Evolutionary conservation across 345 rosid species (phyloP), one percentile per base, ranked within the genome.

Genomic region (Populus davidiana): DNA sequence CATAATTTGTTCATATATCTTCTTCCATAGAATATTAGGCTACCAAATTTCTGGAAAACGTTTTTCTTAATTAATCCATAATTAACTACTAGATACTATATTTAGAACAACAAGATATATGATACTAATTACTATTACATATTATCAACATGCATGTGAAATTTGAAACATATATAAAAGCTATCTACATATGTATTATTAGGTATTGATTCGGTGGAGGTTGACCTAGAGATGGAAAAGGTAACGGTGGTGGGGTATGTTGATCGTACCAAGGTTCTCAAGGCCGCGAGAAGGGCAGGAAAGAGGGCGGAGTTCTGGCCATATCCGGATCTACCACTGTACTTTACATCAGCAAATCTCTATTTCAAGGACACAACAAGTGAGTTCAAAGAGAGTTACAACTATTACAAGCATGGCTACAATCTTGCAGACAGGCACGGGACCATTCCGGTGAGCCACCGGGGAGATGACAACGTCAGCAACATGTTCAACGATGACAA

Each of bases 241-340:
- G 97, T 93, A 31, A 93, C 89, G 2, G 98, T 87, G 61, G 85
- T 93, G 17, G 98, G 98, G 18, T 93, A 94, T 61, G 92, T 93
- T 5, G 99, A 93, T 20, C 89, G 94, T 54, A 93, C 93, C 88
- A 94, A 93, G 86, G 93, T 94, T 50, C 83, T 94, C 16, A 91
- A 89, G 84, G 85, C 88, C 21, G 97, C 93, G 80, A 89, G 98
- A 71, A 90, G 98, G 79, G 87, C 89, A 0, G 97, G 98, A n/a
- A 93, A 93, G 84, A 88, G 95, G 82, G 98, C 95, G 1, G 98
- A 94, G 80, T 94, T 94, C 81, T 94, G 95, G 95, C 98, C 97
- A 0, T 93, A 90, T 81, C 97, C 98, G 2, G 72, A 94, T n/a
- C 85, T 86, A 16, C 97, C 98, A 2, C 79, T 91, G 75, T 92